phyloP scores from a whole-genome alignment of 2,329 filamentous ascomycete species.

The Neofusicoccum laricinum region DNA sequence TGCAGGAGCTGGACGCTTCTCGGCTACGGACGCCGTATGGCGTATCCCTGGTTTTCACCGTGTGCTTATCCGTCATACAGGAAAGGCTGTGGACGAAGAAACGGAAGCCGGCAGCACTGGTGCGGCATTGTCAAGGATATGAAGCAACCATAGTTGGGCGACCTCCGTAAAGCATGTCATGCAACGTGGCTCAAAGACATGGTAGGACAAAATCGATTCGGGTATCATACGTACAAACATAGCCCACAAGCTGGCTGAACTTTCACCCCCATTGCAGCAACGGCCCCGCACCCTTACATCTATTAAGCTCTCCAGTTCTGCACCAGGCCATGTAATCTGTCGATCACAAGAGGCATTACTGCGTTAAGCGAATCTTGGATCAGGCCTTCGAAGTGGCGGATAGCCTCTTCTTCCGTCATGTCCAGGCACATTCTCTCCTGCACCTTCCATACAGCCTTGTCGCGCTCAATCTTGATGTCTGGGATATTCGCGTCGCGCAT shows the following conservation, averaged over 20 bases:
- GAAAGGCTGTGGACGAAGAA: too few relatives aligned
- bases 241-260: neutral
- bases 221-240: neutral
- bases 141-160: too few relatives aligned
- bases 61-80: too few relatives aligned
- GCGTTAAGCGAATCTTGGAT: constrained; percentile 90
- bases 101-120: too few relatives aligned
- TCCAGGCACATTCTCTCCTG: constrained; percentile 92
- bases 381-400: constrained; percentile 79
- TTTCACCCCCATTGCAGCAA: neutral
- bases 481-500: constrained; percentile 99
- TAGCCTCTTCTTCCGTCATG: constrained; percentile 86
- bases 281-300: neutral
- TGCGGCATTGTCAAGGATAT: too few relatives aligned
- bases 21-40: too few relatives aligned
- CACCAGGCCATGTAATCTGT: constrained; percentile 88
- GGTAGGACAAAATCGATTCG: neutral
- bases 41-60: too few relatives aligned
- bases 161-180: neutral
- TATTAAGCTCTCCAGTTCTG: constrained; percentile 72
- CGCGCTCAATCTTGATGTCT: constrained; percentile 86
- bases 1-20: too few relatives aligned
- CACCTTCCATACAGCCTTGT: constrained; percentile 92
- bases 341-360: constrained; percentile 89
- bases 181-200: neutral